Evolutionary conservation across 1,284 basidiomycete genomes (phyloP).

Genomic region (Rhizoctonia solani): DNA sequence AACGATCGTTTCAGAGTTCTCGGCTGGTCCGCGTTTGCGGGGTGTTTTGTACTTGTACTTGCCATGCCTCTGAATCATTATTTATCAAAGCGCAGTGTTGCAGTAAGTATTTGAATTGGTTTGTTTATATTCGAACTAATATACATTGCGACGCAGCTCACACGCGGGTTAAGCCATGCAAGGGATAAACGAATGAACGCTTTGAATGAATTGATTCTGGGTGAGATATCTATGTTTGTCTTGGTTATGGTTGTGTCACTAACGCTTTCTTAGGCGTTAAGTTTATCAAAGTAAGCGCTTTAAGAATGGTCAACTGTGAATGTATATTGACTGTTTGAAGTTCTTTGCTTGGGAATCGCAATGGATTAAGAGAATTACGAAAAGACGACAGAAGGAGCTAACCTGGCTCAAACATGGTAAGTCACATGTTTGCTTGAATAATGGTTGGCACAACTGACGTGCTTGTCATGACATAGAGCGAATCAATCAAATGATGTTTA

Average conservation of each 20-base stretch:
- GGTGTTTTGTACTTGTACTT: conserved; percentile 74
- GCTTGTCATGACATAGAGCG: conserved; percentile 51
- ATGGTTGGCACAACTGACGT: conserved; percentile 37
- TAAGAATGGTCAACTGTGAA: neutral
- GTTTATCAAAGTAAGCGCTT: conserved; percentile 65
- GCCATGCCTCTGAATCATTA: conserved; percentile 76
- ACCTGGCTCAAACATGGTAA: conserved; percentile 70
- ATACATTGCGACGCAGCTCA: conserved; percentile 60
- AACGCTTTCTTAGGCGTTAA: conserved; percentile 54
- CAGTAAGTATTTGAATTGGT: conserved; percentile 39
- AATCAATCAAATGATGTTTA: conserved; percentile 67
- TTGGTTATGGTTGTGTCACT: neutral
- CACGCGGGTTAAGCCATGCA: conserved; percentile 71
- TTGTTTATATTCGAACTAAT: conserved; percentile 23
- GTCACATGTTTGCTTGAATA: conserved; percentile 40
- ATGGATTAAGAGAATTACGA: conserved; percentile 68
- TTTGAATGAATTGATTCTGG: conserved; percentile 81
- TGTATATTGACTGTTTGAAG: conserved; percentile 2
- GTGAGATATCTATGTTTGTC: conserved; percentile 46
- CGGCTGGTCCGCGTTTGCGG: conserved; percentile 82
- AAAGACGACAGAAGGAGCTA: conserved; percentile 55
- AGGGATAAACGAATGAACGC: conserved; percentile 85
- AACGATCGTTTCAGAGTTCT: no score
- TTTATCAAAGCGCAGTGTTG: conserved; percentile 58
- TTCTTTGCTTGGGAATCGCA: conserved; percentile 82